Evolutionary conservation across 2,329 filamentous ascomycete species (phyloP).

Genomic region (Pseudogymnoascus sp.): DNA sequence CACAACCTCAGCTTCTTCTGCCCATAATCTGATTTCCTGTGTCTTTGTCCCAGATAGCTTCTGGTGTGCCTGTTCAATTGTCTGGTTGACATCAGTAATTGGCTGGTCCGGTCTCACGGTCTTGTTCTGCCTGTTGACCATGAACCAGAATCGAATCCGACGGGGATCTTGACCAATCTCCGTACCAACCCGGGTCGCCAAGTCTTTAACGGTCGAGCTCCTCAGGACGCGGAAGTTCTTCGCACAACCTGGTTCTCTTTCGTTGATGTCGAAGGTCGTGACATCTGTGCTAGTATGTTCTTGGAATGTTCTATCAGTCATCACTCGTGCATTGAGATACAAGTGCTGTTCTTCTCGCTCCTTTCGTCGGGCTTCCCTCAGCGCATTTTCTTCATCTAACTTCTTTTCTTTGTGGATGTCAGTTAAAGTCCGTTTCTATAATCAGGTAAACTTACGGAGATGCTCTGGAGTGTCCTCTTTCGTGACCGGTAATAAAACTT

Average conservation of each 20-base stretch:
- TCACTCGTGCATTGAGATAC: slow-evolving; percentile 76
- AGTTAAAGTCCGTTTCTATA: slow-evolving; percentile 16
- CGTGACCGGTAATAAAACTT: slow-evolving; percentile 69
- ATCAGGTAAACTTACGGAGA: slow-evolving; percentile 49
- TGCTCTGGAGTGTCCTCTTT: slow-evolving; percentile 73
- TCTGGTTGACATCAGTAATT: slow-evolving; percentile 68
- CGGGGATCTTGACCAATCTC: slow-evolving; percentile 62
- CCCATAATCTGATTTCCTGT: slow-evolving; percentile 69
- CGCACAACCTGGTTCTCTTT: slow-evolving; percentile 58
- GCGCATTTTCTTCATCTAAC: slow-evolving; percentile 73
- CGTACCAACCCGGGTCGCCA: slow-evolving; percentile 61
- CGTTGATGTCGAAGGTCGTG: slow-evolving; percentile 54
- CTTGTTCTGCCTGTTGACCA: slow-evolving; percentile 98
- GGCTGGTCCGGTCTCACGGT: slow-evolving; percentile 86
- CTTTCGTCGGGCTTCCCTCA: slow-evolving; percentile 68
- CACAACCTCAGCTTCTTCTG: slow-evolving; percentile 65
- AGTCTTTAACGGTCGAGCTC: slow-evolving; percentile 66
- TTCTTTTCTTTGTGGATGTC: slow-evolving; percentile 47
- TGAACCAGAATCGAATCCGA: slow-evolving; percentile 79
- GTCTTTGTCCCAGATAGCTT: slow-evolving; percentile 62
- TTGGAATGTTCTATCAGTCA: slow-evolving; percentile 74
- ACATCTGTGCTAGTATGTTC: slow-evolving; percentile 80
- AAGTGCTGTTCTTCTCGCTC: slow-evolving; percentile 92
- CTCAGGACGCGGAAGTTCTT: slow-evolving; percentile 65
- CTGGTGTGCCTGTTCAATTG: slow-evolving; percentile 63